A percentile compares a stretch with the other conserved stretches of the same genome.
Conservation (phyloP, 1,284 basidiomycete genomes). For the Cutaneotrichosporon dermatis region DNA sequence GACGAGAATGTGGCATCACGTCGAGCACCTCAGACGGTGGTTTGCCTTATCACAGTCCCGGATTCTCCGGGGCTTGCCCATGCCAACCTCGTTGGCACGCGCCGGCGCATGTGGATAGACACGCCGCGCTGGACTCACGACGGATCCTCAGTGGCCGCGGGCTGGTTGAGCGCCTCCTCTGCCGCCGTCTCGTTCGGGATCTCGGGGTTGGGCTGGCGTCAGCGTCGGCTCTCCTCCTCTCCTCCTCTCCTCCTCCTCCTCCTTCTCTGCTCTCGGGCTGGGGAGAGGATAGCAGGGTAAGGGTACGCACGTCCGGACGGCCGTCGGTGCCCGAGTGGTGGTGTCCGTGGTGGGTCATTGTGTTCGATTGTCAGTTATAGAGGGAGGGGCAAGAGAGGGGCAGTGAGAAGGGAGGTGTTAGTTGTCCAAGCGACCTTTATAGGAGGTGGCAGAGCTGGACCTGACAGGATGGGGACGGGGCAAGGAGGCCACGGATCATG, state of each 20-base stretch:
- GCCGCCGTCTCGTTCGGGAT: constrained; percentile 15
- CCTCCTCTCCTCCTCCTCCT: background rate
- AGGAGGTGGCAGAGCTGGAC: background rate
- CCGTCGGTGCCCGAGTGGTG: constrained; percentile 16
- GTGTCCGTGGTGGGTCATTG: constrained; percentile 18
- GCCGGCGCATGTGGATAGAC: background rate
- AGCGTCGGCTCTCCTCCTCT: background rate
- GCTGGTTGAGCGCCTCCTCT: constrained; percentile 13
- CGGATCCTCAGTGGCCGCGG: constrained; percentile 15
- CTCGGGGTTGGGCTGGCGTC: constrained; percentile 5
- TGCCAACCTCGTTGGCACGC: too few relatives aligned
- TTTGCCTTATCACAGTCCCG: too few relatives aligned
- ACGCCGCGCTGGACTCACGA: constrained; percentile 1
- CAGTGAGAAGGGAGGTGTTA: background rate
- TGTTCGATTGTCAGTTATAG: background rate
- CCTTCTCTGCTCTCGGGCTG: background rate
- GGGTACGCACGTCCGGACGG: background rate
- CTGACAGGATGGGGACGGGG: too few relatives aligned
- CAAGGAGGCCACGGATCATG: too few relatives aligned
- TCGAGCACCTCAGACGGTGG: too few relatives aligned
- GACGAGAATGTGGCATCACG: too few relatives aligned
- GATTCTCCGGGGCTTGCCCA: too few relatives aligned
- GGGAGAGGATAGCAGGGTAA: background rate
- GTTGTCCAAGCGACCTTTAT: background rate
- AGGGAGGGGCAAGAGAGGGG: background rate